Base-by-base conservation (phyloP, 2,329 filamentous ascomycete species). In the Talaromyces marneffei region DNA sequence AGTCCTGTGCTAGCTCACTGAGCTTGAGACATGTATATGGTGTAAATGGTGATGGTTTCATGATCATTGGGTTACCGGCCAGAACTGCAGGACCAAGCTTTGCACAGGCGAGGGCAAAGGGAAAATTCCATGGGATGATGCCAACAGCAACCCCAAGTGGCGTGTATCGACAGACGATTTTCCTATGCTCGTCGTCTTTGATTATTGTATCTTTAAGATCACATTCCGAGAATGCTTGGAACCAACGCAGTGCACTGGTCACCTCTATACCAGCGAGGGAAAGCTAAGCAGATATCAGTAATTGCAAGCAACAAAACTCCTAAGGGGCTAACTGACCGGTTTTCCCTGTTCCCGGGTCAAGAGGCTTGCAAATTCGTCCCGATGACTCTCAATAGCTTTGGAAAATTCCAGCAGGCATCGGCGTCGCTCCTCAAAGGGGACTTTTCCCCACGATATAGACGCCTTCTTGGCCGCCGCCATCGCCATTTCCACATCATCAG, bases 41-140 rank as follows among this genome's bases (percentile, higher is more conserved):
- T 27, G 57, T 39, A 29, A 53, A 59, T 29, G 57, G 57, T 0
- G 83, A 85, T 0, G 84, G 82, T 56, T 75, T 74, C 63, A 85
- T 77, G 65, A 85, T 84, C 27, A 85, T 72, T 18, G 75, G 72
- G 68, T 83, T 83, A 29, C 81, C 82, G 0, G 82, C 80, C 25
- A 83, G 68, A 2, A 84, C 69, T 0, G 81, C 76, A 0, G 79
- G 74, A 6, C 72, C 74, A 39, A 83, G 76, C 70, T 86, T 86
- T 46, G 81, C 63, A 57, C 65, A 83, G 0, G 81, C 78, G 0
- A 83, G 83, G 23, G 85, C 76, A 53, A 80, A 72, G 4, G 77
- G 75, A 64, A 72, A 86, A 69, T 87, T 87, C 84, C 84, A 87
- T 0, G 84, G 84, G 29, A 82, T 81, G 65, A 86, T 86, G 62